Conservation (phyloP, 1,139 yeast genomes). For the Saccharomyces hybrid region DNA sequence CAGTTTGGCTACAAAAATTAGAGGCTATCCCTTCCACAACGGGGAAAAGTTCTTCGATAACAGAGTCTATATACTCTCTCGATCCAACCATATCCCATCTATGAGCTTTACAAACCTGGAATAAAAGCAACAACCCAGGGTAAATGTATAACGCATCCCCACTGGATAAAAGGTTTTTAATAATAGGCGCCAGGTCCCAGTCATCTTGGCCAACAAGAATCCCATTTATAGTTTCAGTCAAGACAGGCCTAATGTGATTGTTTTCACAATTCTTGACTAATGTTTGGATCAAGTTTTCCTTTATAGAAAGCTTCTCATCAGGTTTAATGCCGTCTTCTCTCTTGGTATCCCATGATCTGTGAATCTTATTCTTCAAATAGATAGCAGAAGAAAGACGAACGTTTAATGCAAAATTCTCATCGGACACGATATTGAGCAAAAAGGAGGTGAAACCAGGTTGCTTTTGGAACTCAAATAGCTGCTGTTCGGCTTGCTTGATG, state of each 20-base stretch:
- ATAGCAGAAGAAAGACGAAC: conserved; percentile 58
- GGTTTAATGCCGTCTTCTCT: conserved; percentile 41
- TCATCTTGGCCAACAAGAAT: conserved; percentile 47
- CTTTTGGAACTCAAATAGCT: conserved; percentile 49
- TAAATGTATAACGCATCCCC: conserved; percentile 46
- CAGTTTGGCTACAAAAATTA: conserved; percentile 35
- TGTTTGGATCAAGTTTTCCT: conserved; percentile 45
- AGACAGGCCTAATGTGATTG: conserved; percentile 45
- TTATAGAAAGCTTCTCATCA: conserved; percentile 47
- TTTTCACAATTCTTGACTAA: conserved; percentile 36
- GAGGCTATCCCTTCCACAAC: conserved; percentile 44
- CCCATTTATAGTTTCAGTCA: conserved; percentile 60
- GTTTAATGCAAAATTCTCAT: conserved; percentile 40
- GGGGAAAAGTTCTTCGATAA: conserved; percentile 48
- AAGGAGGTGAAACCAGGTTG: conserved; percentile 54
- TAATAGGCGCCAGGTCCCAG: conserved; percentile 33
- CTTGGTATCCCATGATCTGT: conserved; percentile 44
- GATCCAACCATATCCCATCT: conserved; percentile 48
- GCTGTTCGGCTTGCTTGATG: conserved; percentile 63
- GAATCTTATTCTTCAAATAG: conserved; percentile 58
- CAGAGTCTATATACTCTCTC: conserved; percentile 41
- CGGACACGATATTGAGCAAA: conserved; percentile 47
- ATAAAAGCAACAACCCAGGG: conserved; percentile 51
- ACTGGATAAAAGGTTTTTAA: conserved; percentile 39
- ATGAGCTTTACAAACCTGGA: conserved; percentile 50